Base-by-base conservation (phyloP, 352 stramenopile species). In the Globisporangium middletonii region DNA sequence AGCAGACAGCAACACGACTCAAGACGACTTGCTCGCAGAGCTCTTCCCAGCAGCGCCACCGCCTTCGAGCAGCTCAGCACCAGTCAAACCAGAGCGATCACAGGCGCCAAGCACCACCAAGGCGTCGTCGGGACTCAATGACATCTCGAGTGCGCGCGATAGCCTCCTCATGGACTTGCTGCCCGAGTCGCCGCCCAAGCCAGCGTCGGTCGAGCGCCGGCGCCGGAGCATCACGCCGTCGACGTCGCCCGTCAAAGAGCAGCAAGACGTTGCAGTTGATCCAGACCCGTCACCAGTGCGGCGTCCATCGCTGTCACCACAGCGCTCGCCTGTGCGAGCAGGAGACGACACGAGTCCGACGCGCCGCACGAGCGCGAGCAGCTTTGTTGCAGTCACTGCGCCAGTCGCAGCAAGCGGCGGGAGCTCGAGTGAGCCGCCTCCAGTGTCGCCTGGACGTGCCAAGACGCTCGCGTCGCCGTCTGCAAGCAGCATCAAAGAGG, bases 151-250 rank as follows among this genome's bases (percentile, higher is more conserved):
- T 7, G 69, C 79, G 18, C 64, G 69, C 23, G 79, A 86, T 37
- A 83, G 67, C 62, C 44, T 89, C 15, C 58, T 89, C 2, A 76
- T 75, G 59, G 79, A 86, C 45, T 38, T 89, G 37, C 53, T 89
- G 3, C 55, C 64, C 0, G 72, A 75, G 19, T 79, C 69, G 6
- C 67, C 75, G 44, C 62, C 71, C 2, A 69, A 71, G 19, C 54
- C 73, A 44, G 53, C 55, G 11, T 18, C 46, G n/a, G 46, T 51
- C 23, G 54, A 55, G 38, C 55, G 49, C 27, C 50, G 49, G 19
- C 62, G 30, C 18, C 67, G 56, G 12, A 35, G 35, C 49, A 50
- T 33, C 55, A 50, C 52, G 43, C 47, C 47, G 48, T 57, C 53
- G 46, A 6, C 35, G 18, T 69, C 64, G 1, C 70, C 68, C 26